Base-by-base conservation (phyloP, 2,329 filamentous ascomycete genomes). In the Beauveria rudraprayagi region DNA sequence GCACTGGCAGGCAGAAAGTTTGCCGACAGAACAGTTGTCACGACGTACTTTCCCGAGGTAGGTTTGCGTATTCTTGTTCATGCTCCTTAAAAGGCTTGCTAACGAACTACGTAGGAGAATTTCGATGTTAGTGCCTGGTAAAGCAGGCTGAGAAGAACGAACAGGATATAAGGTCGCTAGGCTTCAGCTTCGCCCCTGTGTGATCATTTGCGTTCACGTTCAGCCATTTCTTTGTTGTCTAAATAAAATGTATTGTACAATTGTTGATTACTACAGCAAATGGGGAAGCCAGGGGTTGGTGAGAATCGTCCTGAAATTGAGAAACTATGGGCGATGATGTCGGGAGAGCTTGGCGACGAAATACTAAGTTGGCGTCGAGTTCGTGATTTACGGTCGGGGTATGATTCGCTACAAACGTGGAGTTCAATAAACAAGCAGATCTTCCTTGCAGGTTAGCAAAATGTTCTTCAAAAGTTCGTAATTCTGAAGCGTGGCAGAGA, bases 1-100 rank as follows among this genome's bases (percentile, higher is more conserved):
- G 88, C 91, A n/a, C 80, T 99, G 67, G 94, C 95, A 34, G 94
- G 94, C 52, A 84, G 95, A 66, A 97, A 97, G 73, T 99, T 99
- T 72, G 90, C 92, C 0, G 91, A 97, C 76, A 85, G 95, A 68
- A 99, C 94, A 3, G 95, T 99, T 30, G 92, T 99, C 14, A 92
- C 91, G 3, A 97, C 94, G 4, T 97, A 94, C 76, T 99, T 97
- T 74, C 90, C 92, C 24, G 95, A 97, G 83, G 90, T 91, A 78
- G 74, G 78, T 64, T 47, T 30, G 22, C 0, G 48, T 37, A 1
- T 51, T 19, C 10, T 3, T 47, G 0, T 14, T 24, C 26, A n/a
- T 17, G 56, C 56, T 43, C 14, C 16, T 47, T 22, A 6, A 55
- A 8, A 14, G 5, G 3, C 16, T 54, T 53, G 64, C 73, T 78